Percentiles rank a stretch among this genome's conserved stretches.
Evolutionary conservation across 371 early-diverging fungal genomes (phyloP).

Genomic region (Umbelopsis sp.): DNA sequence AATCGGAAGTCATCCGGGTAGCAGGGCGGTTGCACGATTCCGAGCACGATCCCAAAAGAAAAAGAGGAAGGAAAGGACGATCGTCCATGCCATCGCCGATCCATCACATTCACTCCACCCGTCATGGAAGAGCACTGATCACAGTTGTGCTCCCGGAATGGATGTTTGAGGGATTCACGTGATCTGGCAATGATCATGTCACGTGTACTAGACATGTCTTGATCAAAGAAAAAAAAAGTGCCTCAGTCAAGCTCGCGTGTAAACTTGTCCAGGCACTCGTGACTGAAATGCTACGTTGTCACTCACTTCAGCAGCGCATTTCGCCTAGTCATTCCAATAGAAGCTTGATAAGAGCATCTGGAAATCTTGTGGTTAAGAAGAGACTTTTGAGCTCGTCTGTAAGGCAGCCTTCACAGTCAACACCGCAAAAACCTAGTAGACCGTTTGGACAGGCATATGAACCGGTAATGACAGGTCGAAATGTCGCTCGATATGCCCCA

Average conservation of each 20-base stretch:
- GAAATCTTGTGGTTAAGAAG: not conserved
- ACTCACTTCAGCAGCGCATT: not conserved
- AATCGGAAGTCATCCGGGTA: too few species aligned
- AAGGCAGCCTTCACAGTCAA: not conserved
- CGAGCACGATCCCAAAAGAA: not conserved
- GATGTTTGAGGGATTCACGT: too few species aligned
- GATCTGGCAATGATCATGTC: not conserved
- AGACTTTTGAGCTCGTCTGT: not conserved
- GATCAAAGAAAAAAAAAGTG: not conserved
- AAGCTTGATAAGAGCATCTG: too few species aligned
- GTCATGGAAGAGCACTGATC: too few species aligned
- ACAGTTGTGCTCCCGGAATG: too few species aligned
- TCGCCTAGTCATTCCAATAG: not conserved
- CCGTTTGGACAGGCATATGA: constrained; percentile 5
- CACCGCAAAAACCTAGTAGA: not conserved
- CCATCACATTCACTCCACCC: too few species aligned
- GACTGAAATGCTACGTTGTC: not conserved
- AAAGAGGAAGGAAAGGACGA: not conserved
- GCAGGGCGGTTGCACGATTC: too few species aligned
- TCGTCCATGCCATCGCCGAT: too few species aligned
- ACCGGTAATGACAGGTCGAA: not conserved
- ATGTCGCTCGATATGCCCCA: too few species aligned
- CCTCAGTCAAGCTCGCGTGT: not conserved
- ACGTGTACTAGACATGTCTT: not conserved
- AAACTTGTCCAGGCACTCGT: not conserved